Conservation (phyloP, 2,329 filamentous ascomycete species). For the Penicillium sp. region DNA sequence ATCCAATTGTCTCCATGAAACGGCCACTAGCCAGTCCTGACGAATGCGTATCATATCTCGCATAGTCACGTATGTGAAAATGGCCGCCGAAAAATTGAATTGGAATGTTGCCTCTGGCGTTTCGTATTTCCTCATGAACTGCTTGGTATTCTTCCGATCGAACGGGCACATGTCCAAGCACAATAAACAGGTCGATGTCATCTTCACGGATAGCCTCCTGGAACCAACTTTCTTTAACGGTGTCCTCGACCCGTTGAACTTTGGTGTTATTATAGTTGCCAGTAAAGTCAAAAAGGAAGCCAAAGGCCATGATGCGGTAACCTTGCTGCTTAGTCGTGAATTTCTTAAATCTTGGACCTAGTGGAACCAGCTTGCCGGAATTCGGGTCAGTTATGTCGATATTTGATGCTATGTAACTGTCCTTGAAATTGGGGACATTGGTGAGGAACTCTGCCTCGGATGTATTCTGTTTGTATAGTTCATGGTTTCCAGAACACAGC, state of each 20-base stretch:
- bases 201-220: slow-evolving; percentile 72
- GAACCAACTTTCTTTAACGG: slow-evolving; percentile 84
- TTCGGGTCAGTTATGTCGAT: slow-evolving; percentile 77
- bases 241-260: slow-evolving; percentile 73
- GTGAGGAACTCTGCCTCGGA: slow-evolving; percentile 72
- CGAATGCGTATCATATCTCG: slow-evolving; percentile 71
- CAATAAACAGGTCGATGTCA: slow-evolving; percentile 80
- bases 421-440: slow-evolving; percentile 78
- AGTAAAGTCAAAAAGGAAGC: slow-evolving; percentile 92
- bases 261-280: slow-evolving; percentile 87
- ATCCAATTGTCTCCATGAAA: slow-evolving; percentile 93
- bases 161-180: slow-evolving; percentile 80
- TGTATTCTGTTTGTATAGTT: slow-evolving; percentile 79
- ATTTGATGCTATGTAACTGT: slow-evolving; percentile 84
- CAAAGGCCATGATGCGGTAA: slow-evolving; percentile 79
- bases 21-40: slow-evolving; percentile 81
- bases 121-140: slow-evolving; percentile 74
- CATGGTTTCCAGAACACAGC: slow-evolving; percentile 87
- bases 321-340: slow-evolving; percentile 89
- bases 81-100: slow-evolving; percentile 93
- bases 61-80: slow-evolving; percentile 80
- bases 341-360: slow-evolving; percentile 78
- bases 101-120: slow-evolving; percentile 71
- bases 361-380: slow-evolving; percentile 66
- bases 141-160: slow-evolving; percentile 73